Base-by-base conservation (phyloP, 1,284 basidiomycete genomes). In the Microbotryum silenes-acaulis region DNA sequence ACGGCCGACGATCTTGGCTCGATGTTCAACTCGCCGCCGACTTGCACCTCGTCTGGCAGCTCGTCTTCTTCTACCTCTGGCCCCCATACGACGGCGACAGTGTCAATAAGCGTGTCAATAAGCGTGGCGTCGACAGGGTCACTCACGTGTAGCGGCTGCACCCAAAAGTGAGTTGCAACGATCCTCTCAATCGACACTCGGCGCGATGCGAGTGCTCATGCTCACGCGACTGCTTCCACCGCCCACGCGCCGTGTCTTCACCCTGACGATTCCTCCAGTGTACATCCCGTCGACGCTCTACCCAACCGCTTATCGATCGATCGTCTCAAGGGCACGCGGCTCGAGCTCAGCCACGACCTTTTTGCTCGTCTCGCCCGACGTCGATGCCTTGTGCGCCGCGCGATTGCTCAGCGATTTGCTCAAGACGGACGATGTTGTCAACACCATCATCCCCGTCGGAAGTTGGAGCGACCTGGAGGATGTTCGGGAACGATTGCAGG, bases 351-450 rank as follows among this genome's bases (percentile, higher is more conserved):
- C 62, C 44, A 62, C 64, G 20, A 68, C 66, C 23, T 70, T 91
- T 67, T 81, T 96, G 60, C 84, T 94, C 64, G 88, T 89, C 52
- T 85, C 90, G 4, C 88, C 90, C 14, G 89, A 93, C 72, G 88
- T 93, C 52, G 91, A 96, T 77, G 88, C 89, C 18, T 78, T 96
- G 7, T 93, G 89, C 75, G 91, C 91, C 6, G 84, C 88, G 6
- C 82, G 86, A 53, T 92, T 97, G 81, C 82, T 98, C 51, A 85
- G 86, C n/a, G 85, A 86, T 45, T 79, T 98, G 23, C 85, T 98
- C 76, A 87, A 85, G 67, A 89, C 94, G 69, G 96, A 98, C 79
- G 91, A 96, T 71, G 84, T 98, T 25, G 86, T 88, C 73, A 88
- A 96, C 76, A 83, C 89, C 50, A 83, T 92, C 64, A 85, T 92